Evolutionary conservation across 768 basidiomycete species (phyloP), one percentile per base, ranked within the genome.

Genomic region (Hydnum rufescens): DNA sequence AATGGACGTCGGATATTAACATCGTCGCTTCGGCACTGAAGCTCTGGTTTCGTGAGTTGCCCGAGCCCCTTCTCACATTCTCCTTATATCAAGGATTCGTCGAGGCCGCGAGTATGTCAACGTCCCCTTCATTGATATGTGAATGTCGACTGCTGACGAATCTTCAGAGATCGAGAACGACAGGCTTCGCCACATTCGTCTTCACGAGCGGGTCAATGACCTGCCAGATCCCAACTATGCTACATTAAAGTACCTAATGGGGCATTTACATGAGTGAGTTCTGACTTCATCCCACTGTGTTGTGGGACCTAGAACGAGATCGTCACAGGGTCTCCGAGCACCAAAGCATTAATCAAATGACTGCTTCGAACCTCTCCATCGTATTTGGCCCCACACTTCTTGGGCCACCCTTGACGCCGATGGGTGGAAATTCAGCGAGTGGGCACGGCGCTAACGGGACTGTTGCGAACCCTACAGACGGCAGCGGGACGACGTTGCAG

Each of bases 211-310:
- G 44, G 90, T 99, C 44, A 99, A 99, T 60, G 93, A 96, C 58
- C 73, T 99, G 51, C 93, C 95, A 8, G 95, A 99, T 66, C 76
- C 95, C n/a, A 96, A 97, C 65, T 99, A 99, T 61, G 87, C 95
- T 1, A 93, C 93, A 1, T 71, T 97, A 49, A 96, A 97, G 63
- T 95, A 75, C 64, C 83, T 97, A 65, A 72, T 99, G 71, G 89
- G 86, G 8, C 95, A 99, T 67, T 69, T 99, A 56, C 74, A 96
- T 67, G 78, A 74, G 92, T 93, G 26, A 28, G 49, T 34, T 16
- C 6, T 6, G 49, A n/a, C n/a, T n/a, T n/a, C n/a, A n/a, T n/a
- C 49, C 32, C 23, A 31, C 6, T 34, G 23, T 34, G 28, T 54
- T 5, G 4, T 26, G 13, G 31, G 32, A 25, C 36, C 28, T 36